Conservation (phyloP, 2,329 filamentous ascomycete species). For the Fusarium acutatum region DNA sequence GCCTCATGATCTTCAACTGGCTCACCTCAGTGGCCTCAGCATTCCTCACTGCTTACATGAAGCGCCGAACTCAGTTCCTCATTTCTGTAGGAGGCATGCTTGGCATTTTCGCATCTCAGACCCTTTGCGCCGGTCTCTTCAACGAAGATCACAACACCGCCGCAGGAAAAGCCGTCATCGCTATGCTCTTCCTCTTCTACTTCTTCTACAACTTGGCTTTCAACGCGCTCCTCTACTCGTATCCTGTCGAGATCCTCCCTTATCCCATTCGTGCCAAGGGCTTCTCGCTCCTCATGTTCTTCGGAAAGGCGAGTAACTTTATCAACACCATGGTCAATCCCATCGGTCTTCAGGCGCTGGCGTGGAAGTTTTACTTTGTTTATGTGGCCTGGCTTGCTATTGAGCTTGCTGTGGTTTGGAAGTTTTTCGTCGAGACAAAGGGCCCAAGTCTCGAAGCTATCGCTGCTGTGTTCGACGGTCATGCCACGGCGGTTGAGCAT, state of each 20-base stretch:
- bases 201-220: slow-evolving; percentile 33
- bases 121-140: slow-evolving; percentile 20
- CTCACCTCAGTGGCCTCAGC: slow-evolving; percentile 25
- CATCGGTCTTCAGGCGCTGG: background rate
- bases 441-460: background rate
- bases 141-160: slow-evolving; percentile 5
- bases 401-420: background rate
- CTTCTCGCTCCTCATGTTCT: slow-evolving; percentile 29
- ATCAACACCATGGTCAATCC: slow-evolving; percentile 9
- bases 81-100: slow-evolving; percentile 25
- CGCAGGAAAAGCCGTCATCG: slow-evolving; percentile 14
- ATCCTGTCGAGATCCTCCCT: slow-evolving; percentile 17
- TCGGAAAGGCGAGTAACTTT: background rate
- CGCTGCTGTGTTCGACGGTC: background rate
- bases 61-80: slow-evolving; percentile 32
- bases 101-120: slow-evolving; percentile 20
- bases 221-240: slow-evolving; percentile 26
- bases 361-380: background rate
- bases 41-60: slow-evolving; percentile 15
- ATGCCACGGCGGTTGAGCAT: background rate
- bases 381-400: background rate
- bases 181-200: slow-evolving; percentile 24
- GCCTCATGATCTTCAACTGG: slow-evolving; percentile 35
- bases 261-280: slow-evolving; percentile 28
- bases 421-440: slow-evolving; percentile 1